Base-by-base conservation (phyloP, 208 protist genomes). In the Leishmania turanica region DNA sequence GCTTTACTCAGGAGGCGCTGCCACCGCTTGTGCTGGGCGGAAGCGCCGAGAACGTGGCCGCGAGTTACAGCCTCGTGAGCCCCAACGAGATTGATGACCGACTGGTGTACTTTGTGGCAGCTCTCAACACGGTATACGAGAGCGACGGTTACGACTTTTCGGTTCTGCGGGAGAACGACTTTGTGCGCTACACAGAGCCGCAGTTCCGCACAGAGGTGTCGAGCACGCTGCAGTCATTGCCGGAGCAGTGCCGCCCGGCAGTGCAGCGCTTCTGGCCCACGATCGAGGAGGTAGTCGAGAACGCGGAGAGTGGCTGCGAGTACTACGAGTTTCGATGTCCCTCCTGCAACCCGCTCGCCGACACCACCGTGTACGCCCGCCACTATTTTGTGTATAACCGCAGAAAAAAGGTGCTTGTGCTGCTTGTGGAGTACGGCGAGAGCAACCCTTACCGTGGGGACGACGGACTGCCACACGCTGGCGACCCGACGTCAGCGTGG, bases 141-240 rank as follows among this genome's bases (percentile, higher is more conserved):
- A 83, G 87, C 40, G 92, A 96, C 69, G 92, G 92, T 51, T 96
- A 94, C 81, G 92, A 96, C 80, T 96, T 96, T 80, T 90, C 92
- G 5, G 89, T 93, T 5, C 87, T 96, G 64, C 87, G 83, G 17
- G 92, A 92, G 65, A 69, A 60, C 74, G 91, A 96, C 80, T 96
- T 96, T 87, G 86, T 91, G 17, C 40, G 73, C 17, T 89, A 90
- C 77, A 76, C 87, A 49, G 88, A 92, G 82, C 79, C 53, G 81
- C 78, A 84, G 47, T 83, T 96, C 54, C 76, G 81, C 62, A 80
- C 68, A 21, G 89, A 92, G 82, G 81, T 96, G 70, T 66, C 89
- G 49, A 71, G 66, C 49, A 87, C 81, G 31, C 86, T 94, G 40
- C 83, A 85, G 34, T 82, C 83, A 2, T 78, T 96, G 54, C 88